phyloP scores from a whole-genome alignment of 1,284 basidiomycete species.

The Puccinia brachypodii region DNA sequence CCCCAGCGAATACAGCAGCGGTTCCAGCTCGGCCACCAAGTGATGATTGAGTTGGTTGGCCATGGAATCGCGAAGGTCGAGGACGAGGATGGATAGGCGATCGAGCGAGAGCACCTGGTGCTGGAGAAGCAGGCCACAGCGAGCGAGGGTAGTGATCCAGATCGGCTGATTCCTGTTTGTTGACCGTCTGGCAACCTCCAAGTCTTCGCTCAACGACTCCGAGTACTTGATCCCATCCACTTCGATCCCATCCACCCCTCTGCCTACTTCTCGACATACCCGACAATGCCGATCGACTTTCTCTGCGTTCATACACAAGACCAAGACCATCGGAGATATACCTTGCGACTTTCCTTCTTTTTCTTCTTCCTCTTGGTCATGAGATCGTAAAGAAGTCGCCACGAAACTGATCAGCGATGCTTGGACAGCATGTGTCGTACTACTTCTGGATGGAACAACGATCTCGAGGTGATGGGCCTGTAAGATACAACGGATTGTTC shows the following conservation, averaged over 20 bases:
- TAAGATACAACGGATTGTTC: not conserved
- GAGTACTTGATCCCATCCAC: not conserved
- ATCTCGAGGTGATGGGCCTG: not conserved
- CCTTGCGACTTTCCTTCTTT: no score
- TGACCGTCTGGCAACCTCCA: not conserved
- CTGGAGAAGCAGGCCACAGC: not conserved
- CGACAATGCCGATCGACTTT: not conserved
- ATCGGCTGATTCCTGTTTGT: not conserved
- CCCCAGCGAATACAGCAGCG: not conserved
- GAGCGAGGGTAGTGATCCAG: constrained; percentile 5
- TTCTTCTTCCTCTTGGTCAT: no score
- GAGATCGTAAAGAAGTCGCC: not conserved
- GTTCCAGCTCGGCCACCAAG: not conserved
- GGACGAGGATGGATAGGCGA: not conserved
- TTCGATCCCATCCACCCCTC: not conserved
- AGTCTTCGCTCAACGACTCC: not conserved
- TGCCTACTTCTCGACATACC: not conserved
- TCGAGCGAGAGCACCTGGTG: not conserved
- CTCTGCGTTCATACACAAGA: not conserved
- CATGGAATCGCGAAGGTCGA: constrained; percentile 3
- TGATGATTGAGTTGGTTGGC: constrained; percentile 8
- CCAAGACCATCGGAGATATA: not conserved
- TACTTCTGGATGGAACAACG: not conserved
- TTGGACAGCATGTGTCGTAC: not conserved
- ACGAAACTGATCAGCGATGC: not conserved